A percentile compares a stretch with the other conserved stretches of the same genome.
phyloP scores from a whole-genome alignment of 108 stramenopile species.

The Schizochytrium sp. region DNA sequence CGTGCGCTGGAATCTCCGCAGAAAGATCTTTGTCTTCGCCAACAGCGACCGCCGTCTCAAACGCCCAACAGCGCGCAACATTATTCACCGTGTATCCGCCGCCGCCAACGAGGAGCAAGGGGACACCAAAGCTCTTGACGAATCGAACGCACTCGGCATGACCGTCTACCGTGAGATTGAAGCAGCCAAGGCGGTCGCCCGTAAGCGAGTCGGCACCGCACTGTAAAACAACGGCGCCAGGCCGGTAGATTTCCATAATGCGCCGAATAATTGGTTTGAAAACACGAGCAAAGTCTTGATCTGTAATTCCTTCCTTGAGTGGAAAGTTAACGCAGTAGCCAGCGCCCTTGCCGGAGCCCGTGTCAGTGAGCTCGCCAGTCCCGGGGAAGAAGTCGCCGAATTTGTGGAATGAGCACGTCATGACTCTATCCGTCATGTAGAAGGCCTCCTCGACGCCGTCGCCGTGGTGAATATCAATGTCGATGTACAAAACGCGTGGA shows the following conservation, averaged over 20 bases:
- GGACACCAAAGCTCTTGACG: conserved; percentile 82
- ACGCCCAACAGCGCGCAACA: conserved; percentile 92
- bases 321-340: conserved; percentile 92
- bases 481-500: conserved; percentile 95
- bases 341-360: conserved; percentile 87
- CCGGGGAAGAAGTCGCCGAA: conserved; percentile 96
- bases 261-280: conserved; percentile 90
- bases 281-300: conserved; percentile 71
- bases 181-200: conserved; percentile 96
- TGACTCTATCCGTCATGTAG: conserved; percentile 97
- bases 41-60: conserved; percentile 77
- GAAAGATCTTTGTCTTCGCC: conserved; percentile 60
- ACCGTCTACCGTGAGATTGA: conserved; percentile 89
- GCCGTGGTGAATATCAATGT: conserved; percentile 99
- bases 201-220: conserved; percentile 98
- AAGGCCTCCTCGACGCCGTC: conserved; percentile 99
- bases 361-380: conserved; percentile 90
- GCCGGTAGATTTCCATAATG: conserved; percentile 91
- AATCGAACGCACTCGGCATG: conserved; percentile 79
- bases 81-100: conserved; percentile 98
- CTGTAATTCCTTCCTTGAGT: conserved; percentile 88
- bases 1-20: conserved; percentile 95
- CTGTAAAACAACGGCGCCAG: conserved; percentile 94
- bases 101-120: conserved; percentile 90
- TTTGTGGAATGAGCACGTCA: conserved; percentile 98